phyloP scores from a whole-genome alignment of 2,329 filamentous ascomycete species.

The Paraphoma sp. region DNA sequence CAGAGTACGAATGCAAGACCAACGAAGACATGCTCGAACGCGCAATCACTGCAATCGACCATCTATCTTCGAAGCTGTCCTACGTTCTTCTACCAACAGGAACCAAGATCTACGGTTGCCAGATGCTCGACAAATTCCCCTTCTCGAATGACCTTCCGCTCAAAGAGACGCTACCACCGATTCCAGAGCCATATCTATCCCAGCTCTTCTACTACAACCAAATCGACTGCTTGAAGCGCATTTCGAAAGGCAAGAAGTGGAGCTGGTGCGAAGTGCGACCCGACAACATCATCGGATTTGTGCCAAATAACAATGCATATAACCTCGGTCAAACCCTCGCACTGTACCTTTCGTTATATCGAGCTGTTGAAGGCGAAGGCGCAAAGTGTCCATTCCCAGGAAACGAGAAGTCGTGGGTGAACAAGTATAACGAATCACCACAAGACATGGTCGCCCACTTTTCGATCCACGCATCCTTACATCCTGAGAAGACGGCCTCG shows the following conservation, averaged over 20 bases:
- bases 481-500: constrained; percentile 48
- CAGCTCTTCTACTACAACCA: constrained; percentile 53
- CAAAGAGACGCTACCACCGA: constrained; percentile 38
- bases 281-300: constrained; percentile 52
- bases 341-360: constrained; percentile 48
- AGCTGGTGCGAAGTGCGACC: constrained; percentile 51
- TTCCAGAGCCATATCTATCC: constrained; percentile 44
- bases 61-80: constrained; percentile 32
- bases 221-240: constrained; percentile 48
- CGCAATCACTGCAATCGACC: constrained; percentile 43
- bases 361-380: constrained; percentile 47
- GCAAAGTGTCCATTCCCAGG: constrained; percentile 51
- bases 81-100: constrained; percentile 45
- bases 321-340: constrained; percentile 48
- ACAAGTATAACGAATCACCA: constrained; percentile 49
- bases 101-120: constrained; percentile 50
- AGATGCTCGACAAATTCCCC: constrained; percentile 46
- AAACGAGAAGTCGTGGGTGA: constrained; percentile 45
- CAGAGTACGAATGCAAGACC: constrained; percentile 35
- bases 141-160: constrained; percentile 39
- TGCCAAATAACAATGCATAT: constrained; percentile 51
- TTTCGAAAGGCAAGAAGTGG: constrained; percentile 48
- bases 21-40: constrained; percentile 49
- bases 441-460: constrained; percentile 53
- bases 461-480: constrained; percentile 51